A percentile compares a stretch with the other conserved stretches of the same genome.
Evolutionary conservation across 2,329 filamentous ascomycete species (phyloP).

Genomic region (Diaporthe ilicicola): DNA sequence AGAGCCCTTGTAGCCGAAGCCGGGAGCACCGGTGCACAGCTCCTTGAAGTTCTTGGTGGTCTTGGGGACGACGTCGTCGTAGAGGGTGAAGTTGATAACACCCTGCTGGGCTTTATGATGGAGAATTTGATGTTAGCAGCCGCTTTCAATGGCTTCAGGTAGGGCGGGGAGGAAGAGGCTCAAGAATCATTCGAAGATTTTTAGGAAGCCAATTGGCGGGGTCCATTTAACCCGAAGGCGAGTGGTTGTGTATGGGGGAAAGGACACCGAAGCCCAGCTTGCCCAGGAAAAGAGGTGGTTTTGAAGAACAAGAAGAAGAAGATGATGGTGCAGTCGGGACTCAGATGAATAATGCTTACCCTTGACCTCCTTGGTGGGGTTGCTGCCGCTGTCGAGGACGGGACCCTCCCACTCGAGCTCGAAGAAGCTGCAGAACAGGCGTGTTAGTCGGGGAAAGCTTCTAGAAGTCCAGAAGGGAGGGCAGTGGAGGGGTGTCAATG

Average conservation of each 20-base stretch:
- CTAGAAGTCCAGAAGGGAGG: not conserved
- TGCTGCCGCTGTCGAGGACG: slow-evolving; percentile 68
- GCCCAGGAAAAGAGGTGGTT: not conserved
- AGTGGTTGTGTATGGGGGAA: not conserved
- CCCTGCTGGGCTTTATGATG: slow-evolving; percentile 70
- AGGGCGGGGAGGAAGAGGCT: slow-evolving; percentile 15
- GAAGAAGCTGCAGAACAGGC: slow-evolving; percentile 65
- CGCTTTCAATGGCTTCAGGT: not conserved
- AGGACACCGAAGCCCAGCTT: not conserved
- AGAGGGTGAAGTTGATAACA: slow-evolving; percentile 91
- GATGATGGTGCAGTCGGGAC: not conserved
- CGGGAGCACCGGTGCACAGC: slow-evolving; percentile 83
- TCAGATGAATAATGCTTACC: slow-evolving; percentile 56
- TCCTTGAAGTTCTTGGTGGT: slow-evolving; percentile 86
- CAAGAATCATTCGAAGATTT: slow-evolving; percentile 27
- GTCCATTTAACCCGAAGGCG: not conserved
- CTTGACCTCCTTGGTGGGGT: slow-evolving; percentile 63
- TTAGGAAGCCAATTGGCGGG: not conserved
- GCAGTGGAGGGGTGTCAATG: not conserved
- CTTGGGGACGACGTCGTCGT: slow-evolving; percentile 85
- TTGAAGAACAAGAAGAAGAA: not conserved
- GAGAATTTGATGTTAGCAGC: slow-evolving; percentile 2
- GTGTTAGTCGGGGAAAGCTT: slow-evolving; percentile 29
- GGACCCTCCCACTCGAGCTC: slow-evolving; percentile 79
- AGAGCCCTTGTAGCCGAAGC: slow-evolving; percentile 83